Percentiles rank a stretch among this genome's conserved stretches.
phyloP scores from a whole-genome alignment of 2,329 filamentous ascomycete species.

The Pseudogymnoascus sp. region DNA sequence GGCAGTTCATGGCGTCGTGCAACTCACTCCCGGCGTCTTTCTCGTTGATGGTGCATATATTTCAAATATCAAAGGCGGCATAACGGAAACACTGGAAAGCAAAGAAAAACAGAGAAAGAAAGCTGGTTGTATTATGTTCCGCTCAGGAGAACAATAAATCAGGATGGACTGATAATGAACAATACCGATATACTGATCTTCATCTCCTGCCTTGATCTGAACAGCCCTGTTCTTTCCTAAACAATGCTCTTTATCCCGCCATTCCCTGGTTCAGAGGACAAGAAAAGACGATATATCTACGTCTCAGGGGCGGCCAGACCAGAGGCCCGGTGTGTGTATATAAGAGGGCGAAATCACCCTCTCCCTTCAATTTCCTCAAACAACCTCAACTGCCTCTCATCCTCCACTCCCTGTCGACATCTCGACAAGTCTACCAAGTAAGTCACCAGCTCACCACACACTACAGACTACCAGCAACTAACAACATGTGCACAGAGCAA shows the following conservation, averaged over 20 bases:
- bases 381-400: background rate
- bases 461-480: background rate
- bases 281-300: background rate
- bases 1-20: background rate
- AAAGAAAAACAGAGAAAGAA: background rate
- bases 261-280: background rate
- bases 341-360: background rate
- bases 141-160: background rate
- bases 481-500: background rate
- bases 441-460: background rate
- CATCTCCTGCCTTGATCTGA: background rate
- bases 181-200: background rate
- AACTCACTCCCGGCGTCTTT: conserved; percentile 32
- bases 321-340: background rate
- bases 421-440: background rate
- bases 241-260: background rate
- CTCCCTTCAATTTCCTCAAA: background rate
- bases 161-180: background rate
- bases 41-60: background rate
- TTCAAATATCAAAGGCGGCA: background rate
- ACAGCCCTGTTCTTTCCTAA: background rate
- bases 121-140: background rate
- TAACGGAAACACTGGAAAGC: background rate
- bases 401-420: background rate
- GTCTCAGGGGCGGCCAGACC: background rate